Evolutionary conservation across 2,329 filamentous ascomycete species (phyloP).

Genomic region (Phyllosticta citrichinensis): DNA sequence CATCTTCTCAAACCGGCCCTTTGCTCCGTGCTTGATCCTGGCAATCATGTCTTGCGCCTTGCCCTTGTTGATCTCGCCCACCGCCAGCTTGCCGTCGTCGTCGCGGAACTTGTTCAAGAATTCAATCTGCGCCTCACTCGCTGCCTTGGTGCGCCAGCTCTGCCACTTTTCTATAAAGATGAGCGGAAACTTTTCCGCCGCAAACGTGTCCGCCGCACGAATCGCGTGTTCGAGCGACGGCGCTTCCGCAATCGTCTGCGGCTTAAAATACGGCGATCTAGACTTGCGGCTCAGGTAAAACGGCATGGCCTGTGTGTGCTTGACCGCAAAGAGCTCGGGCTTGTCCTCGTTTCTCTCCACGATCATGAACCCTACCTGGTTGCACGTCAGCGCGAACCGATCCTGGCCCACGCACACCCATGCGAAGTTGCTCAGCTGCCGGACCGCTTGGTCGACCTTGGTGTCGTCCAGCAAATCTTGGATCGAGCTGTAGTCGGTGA

Average conservation of each 20-base stretch:
- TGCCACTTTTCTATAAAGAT: constrained; percentile 56
- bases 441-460: constrained; percentile 67
- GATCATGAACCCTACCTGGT: constrained; percentile 49
- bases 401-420: constrained; percentile 73
- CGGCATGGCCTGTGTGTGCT: constrained; percentile 33
- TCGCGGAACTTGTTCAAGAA: constrained; percentile 58
- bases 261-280: constrained; percentile 50
- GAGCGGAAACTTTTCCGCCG: constrained; percentile 53
- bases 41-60: constrained; percentile 85
- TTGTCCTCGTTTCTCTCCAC: constrained; percentile 36
- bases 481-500: constrained; percentile 88
- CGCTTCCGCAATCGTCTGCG: constrained; percentile 57
- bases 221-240: constrained; percentile 64
- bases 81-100: constrained; percentile 44
- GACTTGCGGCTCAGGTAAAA: background rate
- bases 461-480: constrained; percentile 80
- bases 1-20: constrained; percentile 41
- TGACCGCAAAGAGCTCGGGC: constrained; percentile 34
- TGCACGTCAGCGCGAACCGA: constrained; percentile 60
- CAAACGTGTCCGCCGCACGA: constrained; percentile 76
- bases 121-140: constrained; percentile 52
- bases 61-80: constrained; percentile 60
- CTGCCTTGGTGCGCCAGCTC: constrained; percentile 58
- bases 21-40: constrained; percentile 75
- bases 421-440: constrained; percentile 60